phyloP scores from a whole-genome alignment of 192 early-diverging fungal genomes.

The Spinellus fusiger region DNA sequence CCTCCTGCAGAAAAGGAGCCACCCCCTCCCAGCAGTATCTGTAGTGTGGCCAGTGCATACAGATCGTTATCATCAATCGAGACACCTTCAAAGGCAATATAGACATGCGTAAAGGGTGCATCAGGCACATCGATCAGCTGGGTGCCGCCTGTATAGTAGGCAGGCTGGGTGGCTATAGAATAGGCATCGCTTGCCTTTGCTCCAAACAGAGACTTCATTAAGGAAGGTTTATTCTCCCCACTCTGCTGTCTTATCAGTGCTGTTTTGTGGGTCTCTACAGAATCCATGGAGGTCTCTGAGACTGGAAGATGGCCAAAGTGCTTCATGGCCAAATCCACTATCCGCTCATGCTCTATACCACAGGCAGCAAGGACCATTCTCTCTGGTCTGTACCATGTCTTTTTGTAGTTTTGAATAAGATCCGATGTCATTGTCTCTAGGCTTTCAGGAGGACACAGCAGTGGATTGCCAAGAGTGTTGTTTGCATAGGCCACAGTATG shows the following conservation, averaged over 20 bases:
- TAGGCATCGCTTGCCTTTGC: conserved; percentile 2
- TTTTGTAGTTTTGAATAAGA: conserved; percentile 63
- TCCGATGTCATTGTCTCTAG: conserved; percentile 63
- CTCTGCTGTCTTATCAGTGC: conserved; percentile 25
- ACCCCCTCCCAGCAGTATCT: conserved; percentile 90
- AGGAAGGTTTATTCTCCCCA: conserved; percentile 6
- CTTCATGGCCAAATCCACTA: conserved; percentile 61
- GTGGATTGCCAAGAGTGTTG: conserved; percentile 77
- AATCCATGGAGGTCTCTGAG: conserved; percentile 19
- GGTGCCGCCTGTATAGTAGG: conserved; percentile 81
- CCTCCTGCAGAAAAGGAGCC: conserved; percentile 96
- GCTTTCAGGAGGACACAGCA: conserved; percentile 64
- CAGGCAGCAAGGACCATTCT: conserved; percentile 86
- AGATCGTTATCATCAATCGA: conserved; percentile 83
- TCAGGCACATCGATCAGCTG: conserved; percentile 62
- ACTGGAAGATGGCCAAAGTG: conserved; percentile 70
- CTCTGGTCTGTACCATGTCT: conserved; percentile 84
- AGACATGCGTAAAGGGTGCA: conserved; percentile 75
- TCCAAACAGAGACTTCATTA: conserved; percentile 27
- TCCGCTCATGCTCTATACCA: conserved; percentile 80
- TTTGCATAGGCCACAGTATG: conserved; percentile 77
- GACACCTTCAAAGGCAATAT: conserved; percentile 84
- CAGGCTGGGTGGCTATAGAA: conserved; percentile 35
- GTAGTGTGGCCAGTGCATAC: conserved; percentile 86
- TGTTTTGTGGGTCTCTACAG: conserved; percentile 11